A percentile compares a stretch with the other conserved stretches of the same genome.
These are phyloP conservation scores for Malania oleifera DNA, from an alignment of 164 flowering plant genomes.

Conservation along the genomic window DNA sequence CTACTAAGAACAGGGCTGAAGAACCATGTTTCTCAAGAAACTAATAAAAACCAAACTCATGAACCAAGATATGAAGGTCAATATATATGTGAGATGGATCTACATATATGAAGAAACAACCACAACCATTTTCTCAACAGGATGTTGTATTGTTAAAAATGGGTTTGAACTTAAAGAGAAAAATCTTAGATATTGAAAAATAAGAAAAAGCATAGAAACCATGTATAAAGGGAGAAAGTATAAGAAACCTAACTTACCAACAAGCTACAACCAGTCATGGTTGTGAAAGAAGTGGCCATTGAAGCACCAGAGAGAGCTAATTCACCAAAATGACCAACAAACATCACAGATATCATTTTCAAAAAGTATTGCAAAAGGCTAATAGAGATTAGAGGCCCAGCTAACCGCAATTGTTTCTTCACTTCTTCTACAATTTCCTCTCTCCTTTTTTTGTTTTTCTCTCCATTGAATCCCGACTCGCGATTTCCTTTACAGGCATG, in stretches of 20 bases:
- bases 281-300: slow-evolving; percentile 68
- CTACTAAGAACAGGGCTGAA: no score
- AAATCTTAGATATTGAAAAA: no score
- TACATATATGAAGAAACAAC: no score
- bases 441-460: slow-evolving; percentile 2
- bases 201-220: no score
- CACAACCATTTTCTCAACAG: no score
- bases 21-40: no score
- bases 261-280: slow-evolving; percentile 70
- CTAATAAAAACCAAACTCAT: no score
- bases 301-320: slow-evolving; percentile 68
- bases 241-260: slow-evolving; percentile 38
- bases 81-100: no score
- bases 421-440: slow-evolving; percentile 37
- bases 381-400: slow-evolving; percentile 54
- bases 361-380: slow-evolving; percentile 35
- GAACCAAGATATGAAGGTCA: no score
- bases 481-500: slow-evolving; percentile 6
- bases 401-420: slow-evolving; percentile 57
- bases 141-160: no score
- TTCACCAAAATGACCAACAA: slow-evolving; percentile 77
- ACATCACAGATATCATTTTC: slow-evolving; percentile 64
- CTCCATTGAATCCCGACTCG: background rate
- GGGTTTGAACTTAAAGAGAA: no score
- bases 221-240: no score